phyloP scores from a whole-genome alignment of 208 protist genomes.

The Vickermania ingenoplastis region DNA sequence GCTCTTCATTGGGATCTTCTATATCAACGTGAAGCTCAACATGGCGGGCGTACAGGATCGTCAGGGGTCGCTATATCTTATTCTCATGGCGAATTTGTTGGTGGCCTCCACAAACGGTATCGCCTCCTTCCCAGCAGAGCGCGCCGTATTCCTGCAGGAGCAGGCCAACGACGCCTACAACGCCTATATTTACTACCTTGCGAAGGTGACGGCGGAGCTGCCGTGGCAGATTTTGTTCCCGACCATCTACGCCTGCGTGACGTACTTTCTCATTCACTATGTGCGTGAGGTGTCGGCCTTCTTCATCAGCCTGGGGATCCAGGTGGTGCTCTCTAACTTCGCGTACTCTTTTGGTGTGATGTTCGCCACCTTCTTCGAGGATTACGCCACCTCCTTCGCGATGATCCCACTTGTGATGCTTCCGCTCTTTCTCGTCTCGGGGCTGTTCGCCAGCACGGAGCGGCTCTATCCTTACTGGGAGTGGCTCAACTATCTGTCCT shows the following conservation, averaged over 20 bases:
- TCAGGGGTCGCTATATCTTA: conserved; percentile 36
- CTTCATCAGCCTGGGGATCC: conserved; percentile 62
- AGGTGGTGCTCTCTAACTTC: conserved; percentile 52
- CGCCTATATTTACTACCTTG: conserved; percentile 58
- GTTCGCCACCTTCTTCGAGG: conserved; percentile 70
- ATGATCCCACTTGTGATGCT: conserved; percentile 59
- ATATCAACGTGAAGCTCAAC: conserved; percentile 59
- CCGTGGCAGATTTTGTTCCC: conserved; percentile 73
- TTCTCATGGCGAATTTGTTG: conserved; percentile 68
- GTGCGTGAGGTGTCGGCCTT: conserved; percentile 39
- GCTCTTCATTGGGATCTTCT: conserved; percentile 71
- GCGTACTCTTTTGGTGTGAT: conserved; percentile 65
- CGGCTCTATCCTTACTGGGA: conserved; percentile 64
- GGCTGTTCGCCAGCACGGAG: conserved; percentile 71
- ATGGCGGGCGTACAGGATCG: conserved; percentile 76
- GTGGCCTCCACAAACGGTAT: conserved; percentile 51
- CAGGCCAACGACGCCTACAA: conserved; percentile 81
- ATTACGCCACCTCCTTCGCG: conserved; percentile 50
- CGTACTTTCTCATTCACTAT: conserved; percentile 83
- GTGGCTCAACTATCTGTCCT: conserved; percentile 81
- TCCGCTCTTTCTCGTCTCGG: conserved; percentile 59
- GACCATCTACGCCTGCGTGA: conserved; percentile 55
- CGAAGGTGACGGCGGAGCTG: conserved; percentile 68
- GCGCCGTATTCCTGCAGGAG: conserved; percentile 76
- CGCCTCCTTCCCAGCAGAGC: conserved; percentile 65